Evolutionary conservation across 148 eudicot genomes (phyloP).

Genomic region (Cornus kousa): DNA sequence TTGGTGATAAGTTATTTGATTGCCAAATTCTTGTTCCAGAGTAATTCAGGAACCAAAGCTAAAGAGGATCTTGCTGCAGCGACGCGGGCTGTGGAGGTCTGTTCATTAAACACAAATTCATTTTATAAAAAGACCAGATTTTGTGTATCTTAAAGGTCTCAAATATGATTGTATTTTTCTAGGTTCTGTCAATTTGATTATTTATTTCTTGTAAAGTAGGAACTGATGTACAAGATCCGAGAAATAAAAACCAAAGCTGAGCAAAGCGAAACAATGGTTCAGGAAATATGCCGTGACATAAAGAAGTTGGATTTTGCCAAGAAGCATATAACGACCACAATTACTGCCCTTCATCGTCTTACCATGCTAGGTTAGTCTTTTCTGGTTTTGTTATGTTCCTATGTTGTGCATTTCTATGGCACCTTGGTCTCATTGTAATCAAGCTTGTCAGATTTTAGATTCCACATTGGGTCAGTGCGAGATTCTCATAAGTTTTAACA

Average conservation of each 20-base stretch:
- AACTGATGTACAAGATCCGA: conserved; percentile 90
- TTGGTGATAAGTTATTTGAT: conserved; percentile 16
- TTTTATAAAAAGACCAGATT: not conserved
- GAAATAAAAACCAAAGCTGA: conserved; percentile 97
- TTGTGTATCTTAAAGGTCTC: not conserved
- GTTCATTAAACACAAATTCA: conserved; percentile 12
- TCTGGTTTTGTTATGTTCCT: conserved; percentile 1
- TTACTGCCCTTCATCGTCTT: conserved; percentile 98
- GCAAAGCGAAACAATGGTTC: conserved; percentile 99
- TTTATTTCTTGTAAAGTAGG: conserved; percentile 39
- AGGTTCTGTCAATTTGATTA: not conserved
- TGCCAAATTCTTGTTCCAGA: conserved; percentile 55
- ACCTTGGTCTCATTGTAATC: not conserved
- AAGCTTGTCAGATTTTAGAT: not conserved
- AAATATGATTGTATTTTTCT: not conserved
- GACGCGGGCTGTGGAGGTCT: conserved; percentile 93
- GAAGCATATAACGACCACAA: conserved; percentile 95
- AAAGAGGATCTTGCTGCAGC: conserved; percentile 99
- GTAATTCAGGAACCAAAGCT: conserved; percentile 98
- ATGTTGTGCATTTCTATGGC: not conserved
- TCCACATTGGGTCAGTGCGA: not conserved
- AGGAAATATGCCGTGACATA: conserved; percentile 98
- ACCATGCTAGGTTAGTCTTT: conserved; percentile 83
- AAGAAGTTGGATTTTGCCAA: conserved; percentile 97
- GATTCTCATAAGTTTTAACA: not conserved